These are phyloP conservation scores for Mycena vitilis DNA, from an alignment of 768 basidiomycete species.

Conservation along the genomic window DNA sequence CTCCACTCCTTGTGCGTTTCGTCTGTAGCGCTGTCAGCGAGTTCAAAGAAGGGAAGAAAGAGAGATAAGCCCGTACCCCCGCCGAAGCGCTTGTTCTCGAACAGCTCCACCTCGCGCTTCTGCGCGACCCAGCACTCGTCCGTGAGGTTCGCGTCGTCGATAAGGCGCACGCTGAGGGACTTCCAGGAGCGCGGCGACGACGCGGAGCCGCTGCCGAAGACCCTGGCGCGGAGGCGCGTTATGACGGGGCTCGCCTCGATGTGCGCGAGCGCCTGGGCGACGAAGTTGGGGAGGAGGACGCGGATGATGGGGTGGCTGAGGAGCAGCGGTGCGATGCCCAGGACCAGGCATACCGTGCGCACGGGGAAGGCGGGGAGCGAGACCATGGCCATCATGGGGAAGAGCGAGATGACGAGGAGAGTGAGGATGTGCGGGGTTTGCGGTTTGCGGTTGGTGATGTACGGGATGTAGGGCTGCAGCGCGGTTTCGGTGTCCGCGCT, in stretches of 20 bases:
- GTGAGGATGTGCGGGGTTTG: conserved; percentile 67
- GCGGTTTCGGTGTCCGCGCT: conserved; percentile 75
- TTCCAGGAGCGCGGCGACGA: conserved; percentile 20
- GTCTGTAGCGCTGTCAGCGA: conserved; percentile 10
- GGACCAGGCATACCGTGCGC: conserved; percentile 57
- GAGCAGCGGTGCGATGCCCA: conserved; percentile 64
- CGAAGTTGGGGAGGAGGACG: conserved; percentile 44
- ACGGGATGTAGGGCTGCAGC: conserved; percentile 63
- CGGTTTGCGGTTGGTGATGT: conserved; percentile 57
- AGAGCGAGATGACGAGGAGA: conserved; percentile 58
- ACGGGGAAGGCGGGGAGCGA: conserved; percentile 61
- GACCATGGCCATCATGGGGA: conserved; percentile 61
- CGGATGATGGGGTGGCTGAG: conserved; percentile 62
- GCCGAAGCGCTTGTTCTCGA: conserved; percentile 82
- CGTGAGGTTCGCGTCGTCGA: conserved; percentile 75
- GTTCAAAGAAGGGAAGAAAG: too few species aligned
- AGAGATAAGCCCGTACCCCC: conserved; percentile 31
- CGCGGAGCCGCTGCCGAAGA: background rate
- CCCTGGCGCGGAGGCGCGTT: conserved; percentile 10
- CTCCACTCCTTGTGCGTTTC: conserved; percentile 51
- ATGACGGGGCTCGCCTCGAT: conserved; percentile 14
- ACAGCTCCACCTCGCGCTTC: conserved; percentile 77
- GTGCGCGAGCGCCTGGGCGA: conserved; percentile 3
- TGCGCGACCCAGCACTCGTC: conserved; percentile 75
- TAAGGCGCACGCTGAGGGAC: conserved; percentile 49